phyloP scores from a whole-genome alignment of 495 filamentous ascomycete species.

The Annulohypoxylon bovei region DNA sequence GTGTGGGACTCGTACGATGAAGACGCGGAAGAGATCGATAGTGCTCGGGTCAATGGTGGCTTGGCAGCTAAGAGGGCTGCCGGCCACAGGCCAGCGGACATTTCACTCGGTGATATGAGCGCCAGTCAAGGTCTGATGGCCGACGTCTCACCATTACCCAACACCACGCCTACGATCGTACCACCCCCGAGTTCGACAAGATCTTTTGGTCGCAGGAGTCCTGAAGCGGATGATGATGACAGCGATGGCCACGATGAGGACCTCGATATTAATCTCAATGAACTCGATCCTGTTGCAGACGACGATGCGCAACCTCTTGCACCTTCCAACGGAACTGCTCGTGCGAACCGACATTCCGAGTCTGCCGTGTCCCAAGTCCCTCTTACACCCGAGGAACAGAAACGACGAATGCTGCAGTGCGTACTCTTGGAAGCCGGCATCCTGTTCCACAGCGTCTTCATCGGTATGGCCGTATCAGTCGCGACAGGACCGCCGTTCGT shows the following conservation, averaged over 20 bases:
- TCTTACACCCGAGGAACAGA: conserved; percentile 56
- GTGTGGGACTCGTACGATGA: conserved; percentile 53
- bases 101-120: conserved; percentile 56
- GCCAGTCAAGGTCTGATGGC: conserved; percentile 58
- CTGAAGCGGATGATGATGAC: conserved; percentile 24
- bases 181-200: conserved; percentile 22
- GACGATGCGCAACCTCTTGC: conserved; percentile 41
- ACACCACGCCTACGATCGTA: conserved; percentile 48
- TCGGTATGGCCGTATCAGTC: conserved; percentile 89
- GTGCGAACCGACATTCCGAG: conserved; percentile 41
- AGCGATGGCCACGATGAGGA: conserved; percentile 54
- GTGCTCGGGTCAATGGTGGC: conserved; percentile 29
- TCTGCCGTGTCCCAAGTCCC: conserved; percentile 33
- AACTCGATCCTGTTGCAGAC: conserved; percentile 54
- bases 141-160: conserved; percentile 59
- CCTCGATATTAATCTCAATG: conserved; percentile 62
- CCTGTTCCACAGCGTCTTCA: conserved; percentile 87
- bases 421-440: conserved; percentile 85
- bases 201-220: conserved; percentile 3
- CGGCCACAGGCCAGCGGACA: conserved; percentile 51
- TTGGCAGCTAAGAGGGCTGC: conserved; percentile 39
- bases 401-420: conserved; percentile 77
- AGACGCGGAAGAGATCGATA: conserved; percentile 41
- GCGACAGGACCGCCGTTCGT: conserved; percentile 80
- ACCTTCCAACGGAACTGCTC: conserved; percentile 16